These are phyloP conservation scores for Beauveria bassiana DNA, from an alignment of 2,329 filamentous ascomycete genomes.

Conservation along the genomic window DNA sequence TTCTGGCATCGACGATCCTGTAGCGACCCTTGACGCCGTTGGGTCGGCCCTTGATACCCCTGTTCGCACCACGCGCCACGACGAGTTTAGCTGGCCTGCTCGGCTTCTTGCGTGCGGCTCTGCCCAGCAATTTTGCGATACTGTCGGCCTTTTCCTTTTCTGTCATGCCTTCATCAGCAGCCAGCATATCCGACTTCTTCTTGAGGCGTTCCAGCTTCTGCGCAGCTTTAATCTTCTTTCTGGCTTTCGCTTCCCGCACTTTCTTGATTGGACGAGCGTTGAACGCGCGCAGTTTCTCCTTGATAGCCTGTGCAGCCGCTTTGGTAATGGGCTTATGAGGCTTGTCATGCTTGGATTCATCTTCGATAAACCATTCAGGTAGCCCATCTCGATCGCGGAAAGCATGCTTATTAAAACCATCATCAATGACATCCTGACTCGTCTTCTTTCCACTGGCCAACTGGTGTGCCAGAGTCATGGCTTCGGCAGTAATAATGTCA, in stretches of 20 bases:
- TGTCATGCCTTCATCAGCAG: constrained; percentile 83
- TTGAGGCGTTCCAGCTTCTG: constrained; percentile 87
- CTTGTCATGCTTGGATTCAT: constrained; percentile 78
- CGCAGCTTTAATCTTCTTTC: constrained; percentile 94
- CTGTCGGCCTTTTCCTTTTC: constrained; percentile 91
- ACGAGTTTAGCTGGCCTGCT: constrained; percentile 79
- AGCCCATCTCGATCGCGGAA: constrained; percentile 88
- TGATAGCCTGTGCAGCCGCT: constrained; percentile 82
- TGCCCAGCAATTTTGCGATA: constrained; percentile 74
- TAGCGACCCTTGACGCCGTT: constrained; percentile 92
- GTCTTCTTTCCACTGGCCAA: constrained; percentile 81
- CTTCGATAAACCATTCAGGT: constrained; percentile 96
- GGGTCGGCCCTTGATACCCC: constrained; percentile 77
- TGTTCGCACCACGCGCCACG: constrained; percentile 77
- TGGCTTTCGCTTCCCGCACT: constrained; percentile 88
- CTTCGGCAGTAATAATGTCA: constrained; percentile 98
- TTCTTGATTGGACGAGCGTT: constrained; percentile 99
- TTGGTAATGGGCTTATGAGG: constrained; percentile 84
- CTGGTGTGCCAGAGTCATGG: constrained; percentile 92
- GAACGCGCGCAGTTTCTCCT: constrained; percentile 84
- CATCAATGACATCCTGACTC: constrained; percentile 73
- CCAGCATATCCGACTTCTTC: constrained; percentile 90
- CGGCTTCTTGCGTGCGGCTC: constrained; percentile 79
- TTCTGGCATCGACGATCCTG: constrained; percentile 88
- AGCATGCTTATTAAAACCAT: constrained; percentile 86